Evolutionary conservation across 148 eudicot genomes (phyloP).

Genomic region (Silene uniflora): DNA sequence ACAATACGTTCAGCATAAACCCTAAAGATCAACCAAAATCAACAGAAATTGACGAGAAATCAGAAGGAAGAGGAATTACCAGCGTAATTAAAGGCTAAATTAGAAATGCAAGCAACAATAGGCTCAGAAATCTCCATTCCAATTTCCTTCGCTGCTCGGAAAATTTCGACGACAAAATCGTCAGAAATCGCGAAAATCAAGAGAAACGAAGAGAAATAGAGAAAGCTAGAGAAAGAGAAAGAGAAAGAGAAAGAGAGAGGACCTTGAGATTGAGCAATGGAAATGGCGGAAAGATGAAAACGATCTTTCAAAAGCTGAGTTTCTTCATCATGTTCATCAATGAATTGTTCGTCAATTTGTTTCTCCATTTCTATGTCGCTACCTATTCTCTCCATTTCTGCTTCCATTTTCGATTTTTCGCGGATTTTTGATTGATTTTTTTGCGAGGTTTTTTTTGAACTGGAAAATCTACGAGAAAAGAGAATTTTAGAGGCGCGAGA

Average conservation of each 20-base stretch:
- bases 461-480: neutral
- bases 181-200: conserved; percentile 1
- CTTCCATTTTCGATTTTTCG: conserved; percentile 12
- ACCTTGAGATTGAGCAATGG: conserved; percentile 78
- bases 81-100: conserved; percentile 83
- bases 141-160: conserved; percentile 51
- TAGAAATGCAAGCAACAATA: conserved; percentile 67
- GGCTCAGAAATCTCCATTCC: conserved; percentile 75
- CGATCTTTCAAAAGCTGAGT: conserved; percentile 54
- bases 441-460: neutral
- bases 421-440: neutral
- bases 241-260: neutral
- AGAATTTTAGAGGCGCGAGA: conserved; percentile 8
- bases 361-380: conserved; percentile 30
- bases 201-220: neutral
- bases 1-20: neutral
- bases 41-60: neutral
- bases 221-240: neutral
- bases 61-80: conserved; percentile 33
- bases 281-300: conserved; percentile 68
- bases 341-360: conserved; percentile 19
- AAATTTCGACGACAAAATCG: neutral
- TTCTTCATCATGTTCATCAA: conserved; percentile 48
- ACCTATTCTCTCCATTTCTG: conserved; percentile 21
- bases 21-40: conserved; percentile 2